A percentile compares a stretch with the other conserved stretches of the same genome.
phyloP scores from a whole-genome alignment of 2,329 filamentous ascomycete species.

The Escovopsis sp. region DNA sequence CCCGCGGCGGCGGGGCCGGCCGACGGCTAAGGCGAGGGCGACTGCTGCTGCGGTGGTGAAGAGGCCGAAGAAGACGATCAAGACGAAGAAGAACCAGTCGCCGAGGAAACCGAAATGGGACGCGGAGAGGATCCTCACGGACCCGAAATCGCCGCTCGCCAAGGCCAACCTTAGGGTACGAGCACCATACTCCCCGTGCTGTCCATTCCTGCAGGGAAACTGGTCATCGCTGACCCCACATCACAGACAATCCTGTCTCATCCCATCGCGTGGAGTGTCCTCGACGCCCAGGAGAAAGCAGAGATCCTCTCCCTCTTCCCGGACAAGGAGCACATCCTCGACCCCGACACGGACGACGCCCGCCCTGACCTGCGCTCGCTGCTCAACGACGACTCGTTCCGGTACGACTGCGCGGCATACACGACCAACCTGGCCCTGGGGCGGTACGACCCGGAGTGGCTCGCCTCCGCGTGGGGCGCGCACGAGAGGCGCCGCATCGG shows the following conservation, averaged over 20 bases:
- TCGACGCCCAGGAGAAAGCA: conserved; percentile 18
- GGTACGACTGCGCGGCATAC: conserved; percentile 31
- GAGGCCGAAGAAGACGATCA: too few relatives aligned
- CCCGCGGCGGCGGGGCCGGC: too few relatives aligned
- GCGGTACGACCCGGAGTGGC: conserved; percentile 37
- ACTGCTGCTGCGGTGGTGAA: too few relatives aligned
- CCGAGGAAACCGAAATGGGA: conserved; percentile 21
- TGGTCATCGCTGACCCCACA: not conserved
- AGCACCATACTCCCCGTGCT: not conserved
- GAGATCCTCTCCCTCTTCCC: conserved; percentile 26
- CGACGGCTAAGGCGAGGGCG: too few relatives aligned
- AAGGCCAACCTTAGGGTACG: conserved; percentile 23
- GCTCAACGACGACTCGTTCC: conserved; percentile 32
- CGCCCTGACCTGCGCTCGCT: conserved; percentile 28
- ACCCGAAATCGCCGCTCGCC: conserved; percentile 24
- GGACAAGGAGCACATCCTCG: conserved; percentile 22
- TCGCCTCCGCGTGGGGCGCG: conserved; percentile 35
- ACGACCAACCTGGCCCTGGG: conserved; percentile 31
- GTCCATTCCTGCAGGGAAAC: not conserved
- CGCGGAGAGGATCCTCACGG: conserved; percentile 19
- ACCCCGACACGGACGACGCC: conserved; percentile 19
- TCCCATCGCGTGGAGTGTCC: conserved; percentile 24
- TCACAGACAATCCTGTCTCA: conserved; percentile 22
- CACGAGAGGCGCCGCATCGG: conserved; percentile 33
- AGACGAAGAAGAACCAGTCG: too few relatives aligned